Percentiles rank a stretch among this genome's conserved stretches.
Conservation (phyloP, 169 alveolate species). For the Cryptosporidium bovis region DNA sequence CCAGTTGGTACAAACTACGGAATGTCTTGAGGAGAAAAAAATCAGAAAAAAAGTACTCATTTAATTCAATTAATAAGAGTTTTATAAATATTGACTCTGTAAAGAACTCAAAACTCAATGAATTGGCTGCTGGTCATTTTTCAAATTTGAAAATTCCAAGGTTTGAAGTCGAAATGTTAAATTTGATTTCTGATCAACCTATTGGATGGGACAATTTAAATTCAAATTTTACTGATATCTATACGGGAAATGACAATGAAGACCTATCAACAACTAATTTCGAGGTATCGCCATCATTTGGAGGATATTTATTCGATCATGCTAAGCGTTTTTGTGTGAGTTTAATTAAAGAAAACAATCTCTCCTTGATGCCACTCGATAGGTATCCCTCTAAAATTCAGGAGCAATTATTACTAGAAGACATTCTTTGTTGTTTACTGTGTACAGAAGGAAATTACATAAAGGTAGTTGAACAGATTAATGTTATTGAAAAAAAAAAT, state of each 20-base stretch:
- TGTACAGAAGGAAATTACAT: constrained; percentile 43
- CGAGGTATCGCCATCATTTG: not conserved
- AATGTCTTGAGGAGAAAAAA: constrained; percentile 10
- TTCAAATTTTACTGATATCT: not conserved
- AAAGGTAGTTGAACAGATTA: constrained; percentile 24
- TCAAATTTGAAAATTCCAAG: constrained; percentile 12
- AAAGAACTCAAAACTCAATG: too few species aligned
- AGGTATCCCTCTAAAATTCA: constrained; percentile 28
- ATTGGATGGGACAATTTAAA: constrained; percentile 39
- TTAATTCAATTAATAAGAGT: not conserved
- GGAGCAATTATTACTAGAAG: constrained; percentile 66
- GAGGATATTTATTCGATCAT: constrained; percentile 63
- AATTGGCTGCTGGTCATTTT: not conserved
- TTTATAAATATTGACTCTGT: too few species aligned
- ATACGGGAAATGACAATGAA: not conserved
- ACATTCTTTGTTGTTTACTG: constrained; percentile 26
- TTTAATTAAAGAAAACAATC: not conserved
- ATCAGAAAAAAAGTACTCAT: not conserved
- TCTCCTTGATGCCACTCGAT: not conserved
- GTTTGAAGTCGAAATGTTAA: not conserved
- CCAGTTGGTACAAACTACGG: constrained; percentile 35
- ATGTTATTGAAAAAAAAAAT: not conserved
- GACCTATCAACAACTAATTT: not conserved
- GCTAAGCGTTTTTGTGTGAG: not conserved
- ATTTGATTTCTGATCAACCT: constrained; percentile 39